Base-by-base conservation (phyloP, 352 stramenopile species). In the Aphanomyces cochlioides region DNA sequence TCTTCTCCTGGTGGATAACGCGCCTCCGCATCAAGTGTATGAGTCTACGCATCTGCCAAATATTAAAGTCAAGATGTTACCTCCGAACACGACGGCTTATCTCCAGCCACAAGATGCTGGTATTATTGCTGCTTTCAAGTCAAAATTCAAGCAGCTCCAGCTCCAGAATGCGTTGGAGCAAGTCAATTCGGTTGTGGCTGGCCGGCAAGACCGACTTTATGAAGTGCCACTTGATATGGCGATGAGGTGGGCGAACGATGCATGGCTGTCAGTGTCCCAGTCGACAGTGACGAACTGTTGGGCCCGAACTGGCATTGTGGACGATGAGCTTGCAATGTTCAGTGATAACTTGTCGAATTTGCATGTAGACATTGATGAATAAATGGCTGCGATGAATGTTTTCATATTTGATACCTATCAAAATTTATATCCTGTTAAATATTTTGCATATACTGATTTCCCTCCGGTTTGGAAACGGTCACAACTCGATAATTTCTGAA, bases 91-190 rank as follows among this genome's bases (percentile, higher is more conserved):
- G 15, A 66, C 57, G 7, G 15, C 57, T 13, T 28, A 54, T 3
- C 15, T 66, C n/a, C 57, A 66, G n/a, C 57, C 57, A 21, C 34
- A 37, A 19, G 57, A 66, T 57, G 37, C 3, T 43, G 41, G 57
- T 2, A 66, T 66, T 12, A 50, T 66, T 28, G 15, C 15, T 12
- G 7, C 57, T 12, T 56, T 66, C 41, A 66, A 66, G 12, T 15
- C 57, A 40, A 50, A 50, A n/a, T 2, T 50, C 10, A 50, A 50
- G 43, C 43, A 50, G 43, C 43, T 12, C 17, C 10, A 50, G 17
- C 43, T 50, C 10, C 43, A 50, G 43, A 50, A n/a, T 50, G 43
- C 43, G 10, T 50, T 50, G 17, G 43, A 50, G 43, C 43, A 50
- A n/a, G 0, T 50, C 1, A 50, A 50, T n/a, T 50, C 43, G 43